Evolutionary conservation across 108 stramenopile genomes (phyloP).

Genomic region (Mediolabrus comicus): DNA sequence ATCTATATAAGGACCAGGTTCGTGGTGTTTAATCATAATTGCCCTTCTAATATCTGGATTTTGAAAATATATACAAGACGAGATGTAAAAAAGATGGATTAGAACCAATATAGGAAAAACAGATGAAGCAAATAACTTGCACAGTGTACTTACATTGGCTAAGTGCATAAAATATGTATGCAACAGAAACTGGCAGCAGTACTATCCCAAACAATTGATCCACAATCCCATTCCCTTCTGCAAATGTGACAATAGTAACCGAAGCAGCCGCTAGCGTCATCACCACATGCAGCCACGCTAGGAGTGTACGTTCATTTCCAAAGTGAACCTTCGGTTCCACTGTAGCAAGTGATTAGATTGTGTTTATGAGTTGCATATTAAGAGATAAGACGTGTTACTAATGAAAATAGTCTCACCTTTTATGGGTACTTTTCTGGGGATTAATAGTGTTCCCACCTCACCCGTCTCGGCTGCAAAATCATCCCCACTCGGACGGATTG

Average conservation of each 20-base stretch:
- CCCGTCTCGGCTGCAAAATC: slow-evolving; percentile 4
- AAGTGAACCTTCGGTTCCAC: slow-evolving; percentile 69
- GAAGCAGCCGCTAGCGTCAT: slow-evolving; percentile 36
- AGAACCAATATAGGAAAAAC: not conserved
- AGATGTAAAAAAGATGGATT: not conserved
- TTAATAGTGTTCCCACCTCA: slow-evolving; percentile 34
- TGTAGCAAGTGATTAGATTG: no score
- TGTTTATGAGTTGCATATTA: no score
- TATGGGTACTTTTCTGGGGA: slow-evolving; percentile 49
- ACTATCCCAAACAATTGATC: slow-evolving; percentile 51
- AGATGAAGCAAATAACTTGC: not conserved
- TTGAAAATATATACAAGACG: not conserved
- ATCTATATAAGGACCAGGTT: slow-evolving; percentile 65
- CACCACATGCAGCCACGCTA: slow-evolving; percentile 65
- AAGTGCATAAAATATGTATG: slow-evolving; percentile 55
- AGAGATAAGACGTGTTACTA: no score
- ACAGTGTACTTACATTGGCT: slow-evolving; percentile 41
- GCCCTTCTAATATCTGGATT: slow-evolving; percentile 32
- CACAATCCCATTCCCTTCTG: slow-evolving; percentile 7
- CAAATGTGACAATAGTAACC: slow-evolving; percentile 38
- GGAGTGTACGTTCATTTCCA: slow-evolving; percentile 79
- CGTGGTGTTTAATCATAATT: slow-evolving; percentile 45
- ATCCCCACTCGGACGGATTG: not conserved
- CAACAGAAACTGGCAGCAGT: slow-evolving; percentile 53
- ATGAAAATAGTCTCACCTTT: no score